Evolutionary conservation across 2,329 filamentous ascomycete genomes (phyloP).

Genomic region (Cladorrhinum sp.): DNA sequence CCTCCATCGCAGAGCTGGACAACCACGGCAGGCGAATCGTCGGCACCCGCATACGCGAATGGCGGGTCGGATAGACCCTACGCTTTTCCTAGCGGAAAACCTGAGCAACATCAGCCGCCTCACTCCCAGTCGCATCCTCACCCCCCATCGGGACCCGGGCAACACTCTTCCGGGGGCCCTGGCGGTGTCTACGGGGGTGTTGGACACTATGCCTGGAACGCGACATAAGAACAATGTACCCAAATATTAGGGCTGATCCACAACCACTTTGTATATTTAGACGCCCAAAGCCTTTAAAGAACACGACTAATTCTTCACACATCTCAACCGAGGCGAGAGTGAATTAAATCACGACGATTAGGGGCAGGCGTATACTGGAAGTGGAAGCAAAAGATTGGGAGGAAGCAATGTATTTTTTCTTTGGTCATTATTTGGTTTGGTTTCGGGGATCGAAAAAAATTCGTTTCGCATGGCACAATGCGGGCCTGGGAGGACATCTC

Average conservation of each 20-base stretch:
- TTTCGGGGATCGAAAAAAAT: slow-evolving; percentile 7
- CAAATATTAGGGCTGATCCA: background rate
- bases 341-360: no score
- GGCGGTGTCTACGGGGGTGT: slow-evolving; percentile 38
- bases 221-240: slow-evolving; percentile 35
- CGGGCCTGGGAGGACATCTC: slow-evolving; percentile 1
- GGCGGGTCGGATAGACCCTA: slow-evolving; percentile 48
- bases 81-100: slow-evolving; percentile 40
- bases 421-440: slow-evolving; percentile 12
- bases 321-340: no score
- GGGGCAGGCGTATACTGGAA: no score
- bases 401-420: background rate
- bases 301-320: no score
- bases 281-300: background rate
- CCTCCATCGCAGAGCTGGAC: slow-evolving; percentile 51
- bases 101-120: slow-evolving; percentile 32
- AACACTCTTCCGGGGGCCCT: background rate
- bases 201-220: slow-evolving; percentile 58
- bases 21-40: slow-evolving; percentile 47
- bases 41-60: slow-evolving; percentile 44
- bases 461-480: slow-evolving; percentile 8
- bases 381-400: background rate
- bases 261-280: background rate
- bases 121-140: slow-evolving; percentile 35
- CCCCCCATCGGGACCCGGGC: slow-evolving; percentile 2